These are phyloP conservation scores for Zygotorulaspora mrakii DNA, from an alignment of 1,139 yeast genomes.

Conservation along the genomic window DNA sequence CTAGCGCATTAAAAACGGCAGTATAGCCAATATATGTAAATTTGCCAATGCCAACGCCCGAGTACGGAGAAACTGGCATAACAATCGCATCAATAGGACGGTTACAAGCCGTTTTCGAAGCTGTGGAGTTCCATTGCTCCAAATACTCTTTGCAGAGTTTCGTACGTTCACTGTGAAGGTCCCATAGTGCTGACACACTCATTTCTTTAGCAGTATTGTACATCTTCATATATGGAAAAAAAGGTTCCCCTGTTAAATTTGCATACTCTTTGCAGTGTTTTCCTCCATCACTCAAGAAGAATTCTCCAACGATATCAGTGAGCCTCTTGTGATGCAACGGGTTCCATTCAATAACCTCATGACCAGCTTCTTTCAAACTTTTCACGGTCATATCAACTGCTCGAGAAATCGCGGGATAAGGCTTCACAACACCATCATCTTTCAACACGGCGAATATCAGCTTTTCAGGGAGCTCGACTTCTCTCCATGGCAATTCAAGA, in stretches of 20 bases:
- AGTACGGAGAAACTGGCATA: constrained; percentile 63
- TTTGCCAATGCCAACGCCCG: constrained; percentile 62
- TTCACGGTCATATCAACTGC: constrained; percentile 45
- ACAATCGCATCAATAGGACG: constrained; percentile 62
- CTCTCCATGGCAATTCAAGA: constrained; percentile 51
- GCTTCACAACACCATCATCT: constrained; percentile 49
- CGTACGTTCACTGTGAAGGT: constrained; percentile 42
- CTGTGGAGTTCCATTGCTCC: constrained; percentile 40
- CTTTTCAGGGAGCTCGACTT: constrained; percentile 45
- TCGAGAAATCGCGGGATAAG: constrained; percentile 17
- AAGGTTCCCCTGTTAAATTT: constrained; percentile 58
- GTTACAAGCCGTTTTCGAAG: constrained; percentile 35
- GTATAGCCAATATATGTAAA: constrained; percentile 73
- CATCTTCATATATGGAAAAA: constrained; percentile 47
- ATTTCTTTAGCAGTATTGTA: constrained; percentile 50
- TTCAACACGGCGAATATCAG: constrained; percentile 38
- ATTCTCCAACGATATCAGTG: constrained; percentile 43
- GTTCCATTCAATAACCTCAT: constrained; percentile 36
- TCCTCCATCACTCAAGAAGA: constrained; percentile 53
- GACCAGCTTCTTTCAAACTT: constrained; percentile 51
- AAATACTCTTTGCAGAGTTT: constrained; percentile 52
- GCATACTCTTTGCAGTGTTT: constrained; percentile 47
- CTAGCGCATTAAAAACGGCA: constrained; percentile 59
- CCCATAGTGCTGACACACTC: constrained; percentile 29
- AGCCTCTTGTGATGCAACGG: constrained; percentile 12